These are phyloP conservation scores for Closterium sp. DNA, from an alignment of 139 green algal genomes.

Conservation along the genomic window DNA sequence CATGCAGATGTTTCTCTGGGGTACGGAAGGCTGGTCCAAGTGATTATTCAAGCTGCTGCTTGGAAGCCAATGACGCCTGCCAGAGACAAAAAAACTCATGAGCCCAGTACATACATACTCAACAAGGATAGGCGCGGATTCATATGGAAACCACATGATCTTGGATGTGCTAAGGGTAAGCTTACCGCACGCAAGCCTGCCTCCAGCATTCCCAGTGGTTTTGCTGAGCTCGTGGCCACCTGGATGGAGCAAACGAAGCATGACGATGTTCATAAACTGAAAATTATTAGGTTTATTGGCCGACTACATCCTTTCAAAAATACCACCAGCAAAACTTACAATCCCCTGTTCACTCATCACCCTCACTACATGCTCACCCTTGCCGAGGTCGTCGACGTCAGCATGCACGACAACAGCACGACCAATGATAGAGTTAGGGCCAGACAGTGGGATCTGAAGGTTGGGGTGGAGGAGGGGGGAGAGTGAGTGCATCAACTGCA, in stretches of 20 bases:
- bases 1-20: too few species aligned
- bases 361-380: conserved; percentile 34
- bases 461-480: background rate
- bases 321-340: background rate
- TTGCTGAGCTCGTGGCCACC: conserved; percentile 52
- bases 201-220: conserved; percentile 59
- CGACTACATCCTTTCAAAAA: too few species aligned
- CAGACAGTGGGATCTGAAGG: conserved; percentile 48
- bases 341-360: background rate
- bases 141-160: too few species aligned
- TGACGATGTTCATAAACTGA: too few species aligned
- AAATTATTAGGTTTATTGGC: too few species aligned
- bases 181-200: conserved; percentile 54
- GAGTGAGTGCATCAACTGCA: background rate
- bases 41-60: background rate
- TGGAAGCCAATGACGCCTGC: background rate
- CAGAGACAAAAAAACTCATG: background rate
- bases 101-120: too few species aligned
- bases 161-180: background rate
- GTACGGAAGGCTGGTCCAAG: too few species aligned
- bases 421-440: conserved; percentile 50
- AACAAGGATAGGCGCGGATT: too few species aligned
- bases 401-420: conserved; percentile 54
- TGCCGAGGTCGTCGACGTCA: conserved; percentile 52
- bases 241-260: background rate